These are phyloP conservation scores for Barbarea vulgaris DNA, from an alignment of 345 rosid species.

Conservation along the genomic window DNA sequence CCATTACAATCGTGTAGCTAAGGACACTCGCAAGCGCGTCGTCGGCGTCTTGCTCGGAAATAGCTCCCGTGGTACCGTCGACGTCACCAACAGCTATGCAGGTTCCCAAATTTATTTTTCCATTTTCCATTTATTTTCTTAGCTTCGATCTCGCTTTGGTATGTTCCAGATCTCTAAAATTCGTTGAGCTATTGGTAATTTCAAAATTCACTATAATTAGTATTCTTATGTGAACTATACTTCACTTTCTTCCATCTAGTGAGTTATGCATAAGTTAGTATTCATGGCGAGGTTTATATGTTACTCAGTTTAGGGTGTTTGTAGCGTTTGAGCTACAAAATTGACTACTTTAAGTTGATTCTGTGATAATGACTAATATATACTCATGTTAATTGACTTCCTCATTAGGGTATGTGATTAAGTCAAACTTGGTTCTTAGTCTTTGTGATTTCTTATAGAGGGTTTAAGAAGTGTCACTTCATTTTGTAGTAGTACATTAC, in stretches of 20 bases:
- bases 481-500: neutral
- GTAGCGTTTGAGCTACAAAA: neutral
- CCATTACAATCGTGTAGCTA: conserved; percentile 86
- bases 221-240: neutral
- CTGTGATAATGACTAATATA: neutral
- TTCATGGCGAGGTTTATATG: neutral
- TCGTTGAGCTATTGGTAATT: neutral
- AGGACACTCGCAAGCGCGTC: conserved; percentile 84
- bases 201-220: neutral
- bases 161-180: neutral
- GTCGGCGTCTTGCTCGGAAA: conserved; percentile 74
- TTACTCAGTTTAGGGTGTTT: neutral
- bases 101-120: conserved; percentile 38
- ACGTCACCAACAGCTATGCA: conserved; percentile 88
- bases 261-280: neutral
- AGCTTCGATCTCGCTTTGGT: neutral
- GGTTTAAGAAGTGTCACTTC: neutral
- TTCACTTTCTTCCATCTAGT: neutral
- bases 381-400: neutral
- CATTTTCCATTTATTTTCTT: neutral
- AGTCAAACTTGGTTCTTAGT: neutral
- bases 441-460: neutral
- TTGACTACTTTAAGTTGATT: neutral
- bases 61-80: conserved; percentile 76
- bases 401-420: neutral